Percentiles rank a stretch among this genome's conserved stretches.
These are phyloP conservation scores for Cyberlindnera misumaiensis DNA, from an alignment of 805 yeast genomes.

Conservation along the genomic window DNA sequence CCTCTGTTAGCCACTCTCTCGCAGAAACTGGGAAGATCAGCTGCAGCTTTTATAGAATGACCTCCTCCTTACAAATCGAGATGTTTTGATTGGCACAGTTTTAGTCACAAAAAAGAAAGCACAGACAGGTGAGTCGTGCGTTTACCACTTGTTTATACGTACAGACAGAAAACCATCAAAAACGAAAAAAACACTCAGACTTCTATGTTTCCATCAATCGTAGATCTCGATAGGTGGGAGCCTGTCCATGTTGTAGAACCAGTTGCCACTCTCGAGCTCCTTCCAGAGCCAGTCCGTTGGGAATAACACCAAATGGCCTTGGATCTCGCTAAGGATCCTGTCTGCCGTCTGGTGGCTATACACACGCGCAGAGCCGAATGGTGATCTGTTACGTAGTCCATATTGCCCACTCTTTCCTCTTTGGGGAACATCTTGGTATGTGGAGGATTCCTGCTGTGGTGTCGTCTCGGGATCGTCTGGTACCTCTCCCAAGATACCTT, in stretches of 20 bases:
- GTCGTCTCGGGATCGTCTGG: background rate
- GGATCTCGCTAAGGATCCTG: slow-evolving; percentile 58
- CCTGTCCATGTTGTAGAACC: slow-evolving; percentile 93
- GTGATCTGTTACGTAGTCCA: slow-evolving; percentile 25
- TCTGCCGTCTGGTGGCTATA: slow-evolving; percentile 75
- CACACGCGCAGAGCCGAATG: slow-evolving; percentile 38
- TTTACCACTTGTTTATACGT: too few species aligned
- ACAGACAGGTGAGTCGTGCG: too few species aligned
- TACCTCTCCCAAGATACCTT: slow-evolving; percentile 9
- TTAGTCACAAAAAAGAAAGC: too few species aligned
- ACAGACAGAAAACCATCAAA: too few species aligned
- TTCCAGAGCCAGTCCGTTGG: slow-evolving; percentile 86
- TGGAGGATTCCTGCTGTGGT: too few species aligned
- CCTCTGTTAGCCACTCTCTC: too few species aligned
- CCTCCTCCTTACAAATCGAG: too few species aligned
- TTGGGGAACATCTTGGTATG: slow-evolving; percentile 9
- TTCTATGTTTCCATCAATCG: slow-evolving; percentile 1
- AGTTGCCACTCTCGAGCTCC: slow-evolving; percentile 85
- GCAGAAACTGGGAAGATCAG: too few species aligned
- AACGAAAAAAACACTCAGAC: too few species aligned
- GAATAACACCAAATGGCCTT: slow-evolving; percentile 86
- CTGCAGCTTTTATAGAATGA: too few species aligned
- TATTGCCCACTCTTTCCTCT: slow-evolving; percentile 34
- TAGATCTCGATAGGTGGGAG: slow-evolving; percentile 87
- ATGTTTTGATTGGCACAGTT: too few species aligned